Percentiles rank a stretch among this genome's conserved stretches.
Evolutionary conservation across 139 green algal species (phyloP).

Genomic region (Closterium sp.): DNA sequence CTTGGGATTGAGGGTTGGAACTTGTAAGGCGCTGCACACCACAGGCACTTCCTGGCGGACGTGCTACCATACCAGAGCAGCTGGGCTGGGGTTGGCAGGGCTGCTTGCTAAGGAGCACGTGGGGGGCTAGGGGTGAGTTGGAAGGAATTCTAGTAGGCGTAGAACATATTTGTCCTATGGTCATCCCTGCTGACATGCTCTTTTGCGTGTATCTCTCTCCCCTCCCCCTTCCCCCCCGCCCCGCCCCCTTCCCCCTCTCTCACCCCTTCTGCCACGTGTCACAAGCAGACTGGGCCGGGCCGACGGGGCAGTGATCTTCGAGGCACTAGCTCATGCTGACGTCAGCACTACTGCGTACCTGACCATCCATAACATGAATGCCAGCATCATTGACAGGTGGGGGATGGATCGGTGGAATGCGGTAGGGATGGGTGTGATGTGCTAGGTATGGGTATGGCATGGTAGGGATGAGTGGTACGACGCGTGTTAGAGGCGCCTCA

Average conservation of each 20-base stretch:
- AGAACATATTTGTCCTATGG: too few species aligned
- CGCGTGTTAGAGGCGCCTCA: too few species aligned
- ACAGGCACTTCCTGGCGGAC: conserved; percentile 66
- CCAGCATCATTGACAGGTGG: conserved; percentile 57
- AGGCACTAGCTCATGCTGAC: conserved; percentile 73
- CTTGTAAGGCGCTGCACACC: too few species aligned
- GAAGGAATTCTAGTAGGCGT: too few species aligned
- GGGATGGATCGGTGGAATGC: background rate
- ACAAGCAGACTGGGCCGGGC: conserved; percentile 38
- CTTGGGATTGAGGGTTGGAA: too few species aligned
- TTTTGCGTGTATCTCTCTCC: too few species aligned
- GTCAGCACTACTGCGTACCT: conserved; percentile 74
- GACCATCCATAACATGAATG: conserved; percentile 86
- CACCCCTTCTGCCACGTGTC: background rate
- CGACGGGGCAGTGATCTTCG: conserved; percentile 77
- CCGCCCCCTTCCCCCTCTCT: too few species aligned
- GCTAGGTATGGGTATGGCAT: background rate
- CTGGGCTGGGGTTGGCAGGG: conserved; percentile 69
- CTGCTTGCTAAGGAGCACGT: conserved; percentile 62
- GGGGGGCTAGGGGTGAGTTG: conserved; percentile 36
- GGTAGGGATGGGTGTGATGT: background rate
- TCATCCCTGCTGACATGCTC: too few species aligned
- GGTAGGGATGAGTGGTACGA: too few species aligned
- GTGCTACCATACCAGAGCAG: conserved; percentile 59
- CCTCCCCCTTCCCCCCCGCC: too few species aligned